These are phyloP conservation scores for Vaccinium vitisidaea DNA, from an alignment of 148 eudicot genomes.

Conservation along the genomic window DNA sequence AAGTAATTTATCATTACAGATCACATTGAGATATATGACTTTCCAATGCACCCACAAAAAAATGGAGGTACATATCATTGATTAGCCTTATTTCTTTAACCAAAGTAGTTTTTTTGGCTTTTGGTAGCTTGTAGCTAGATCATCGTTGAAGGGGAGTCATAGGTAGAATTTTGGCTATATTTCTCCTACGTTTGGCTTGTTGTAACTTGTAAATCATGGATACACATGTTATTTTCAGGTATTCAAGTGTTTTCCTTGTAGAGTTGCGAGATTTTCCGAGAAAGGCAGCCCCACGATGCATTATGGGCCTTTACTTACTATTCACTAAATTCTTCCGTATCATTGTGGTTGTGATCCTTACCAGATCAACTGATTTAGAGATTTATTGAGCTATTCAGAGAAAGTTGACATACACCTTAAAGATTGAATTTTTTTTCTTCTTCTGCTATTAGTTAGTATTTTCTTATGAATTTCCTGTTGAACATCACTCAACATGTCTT, in stretches of 20 bases:
- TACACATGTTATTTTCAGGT: background rate
- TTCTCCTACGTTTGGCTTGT: background rate
- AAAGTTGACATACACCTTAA: slow-evolving; percentile 14
- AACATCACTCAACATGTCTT: too few species aligned
- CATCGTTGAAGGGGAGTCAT: background rate
- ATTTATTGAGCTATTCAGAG: slow-evolving; percentile 1
- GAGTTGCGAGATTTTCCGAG: background rate
- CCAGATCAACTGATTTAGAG: background rate
- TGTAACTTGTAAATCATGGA: background rate
- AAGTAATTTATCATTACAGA: too few species aligned
- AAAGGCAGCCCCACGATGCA: background rate
- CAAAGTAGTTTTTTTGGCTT: background rate
- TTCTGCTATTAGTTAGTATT: too few species aligned
- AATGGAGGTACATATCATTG: too few species aligned
- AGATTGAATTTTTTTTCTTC: too few species aligned
- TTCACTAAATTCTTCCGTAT: background rate
- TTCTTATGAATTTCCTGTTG: too few species aligned
- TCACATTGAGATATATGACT: background rate
- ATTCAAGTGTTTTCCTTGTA: background rate
- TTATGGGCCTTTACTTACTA: background rate
- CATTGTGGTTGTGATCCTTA: background rate
- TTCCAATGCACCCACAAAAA: too few species aligned
- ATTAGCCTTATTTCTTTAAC: background rate
- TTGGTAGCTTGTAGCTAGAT: too few species aligned
- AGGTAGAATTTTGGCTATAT: background rate